Evolutionary conservation across 495 filamentous ascomycete genomes (phyloP).

Genomic region (Neurospora sp.): DNA sequence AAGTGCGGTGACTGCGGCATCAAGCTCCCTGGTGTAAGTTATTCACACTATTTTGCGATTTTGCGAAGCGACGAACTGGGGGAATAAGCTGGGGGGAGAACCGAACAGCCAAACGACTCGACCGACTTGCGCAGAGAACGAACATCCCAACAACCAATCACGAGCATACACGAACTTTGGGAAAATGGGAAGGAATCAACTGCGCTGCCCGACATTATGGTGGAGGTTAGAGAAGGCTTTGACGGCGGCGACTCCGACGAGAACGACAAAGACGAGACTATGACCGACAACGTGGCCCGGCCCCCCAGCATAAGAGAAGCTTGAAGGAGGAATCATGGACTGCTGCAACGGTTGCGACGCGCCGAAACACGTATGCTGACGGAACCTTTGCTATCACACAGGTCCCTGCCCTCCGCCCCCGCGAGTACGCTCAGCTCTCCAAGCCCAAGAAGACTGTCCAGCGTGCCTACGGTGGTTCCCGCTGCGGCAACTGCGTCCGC

Average conservation of each 20-base stretch:
- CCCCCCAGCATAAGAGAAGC: neutral
- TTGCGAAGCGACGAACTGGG: neutral
- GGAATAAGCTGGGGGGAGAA: neutral
- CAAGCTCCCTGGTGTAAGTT: conserved; percentile 88
- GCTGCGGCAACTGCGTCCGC: conserved; percentile 97
- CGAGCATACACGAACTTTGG: neutral
- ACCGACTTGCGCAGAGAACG: neutral
- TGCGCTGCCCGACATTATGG: neutral
- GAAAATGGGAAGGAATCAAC: neutral
- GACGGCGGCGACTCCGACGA: neutral
- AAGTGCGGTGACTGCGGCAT: conserved; percentile 98
- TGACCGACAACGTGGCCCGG: neutral
- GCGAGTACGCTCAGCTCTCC: conserved; percentile 92
- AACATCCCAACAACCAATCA: neutral
- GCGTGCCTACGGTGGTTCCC: conserved; percentile 93
- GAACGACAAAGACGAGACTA: conserved; percentile 1
- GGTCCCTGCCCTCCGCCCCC: conserved; percentile 93
- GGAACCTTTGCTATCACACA: conserved; percentile 28
- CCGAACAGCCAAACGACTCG: neutral
- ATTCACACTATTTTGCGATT: neutral
- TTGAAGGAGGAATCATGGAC: neutral
- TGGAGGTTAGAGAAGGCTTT: neutral
- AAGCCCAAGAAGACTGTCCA: conserved; percentile 98
- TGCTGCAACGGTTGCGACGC: neutral
- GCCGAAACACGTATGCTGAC: conserved; percentile 1